Evolutionary conservation across 2,329 filamentous ascomycete species (phyloP).

Genomic region (Microdochium bolleyi): DNA sequence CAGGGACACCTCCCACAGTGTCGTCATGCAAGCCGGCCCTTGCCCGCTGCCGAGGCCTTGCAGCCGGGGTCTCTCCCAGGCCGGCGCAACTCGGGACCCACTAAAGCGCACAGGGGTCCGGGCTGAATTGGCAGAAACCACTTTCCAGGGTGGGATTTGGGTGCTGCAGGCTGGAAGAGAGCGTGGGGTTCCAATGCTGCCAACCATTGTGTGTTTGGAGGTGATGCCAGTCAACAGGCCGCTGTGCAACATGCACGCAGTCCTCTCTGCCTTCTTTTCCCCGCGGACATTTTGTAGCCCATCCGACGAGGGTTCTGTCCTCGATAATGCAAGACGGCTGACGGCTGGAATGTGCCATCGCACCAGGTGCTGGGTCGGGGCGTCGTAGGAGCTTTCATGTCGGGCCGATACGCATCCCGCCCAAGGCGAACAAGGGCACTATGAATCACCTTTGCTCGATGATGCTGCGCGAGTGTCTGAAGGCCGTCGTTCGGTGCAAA

Average conservation of each 20-base stretch:
- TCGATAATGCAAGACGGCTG: no score
- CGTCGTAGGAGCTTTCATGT: no score
- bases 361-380: no score
- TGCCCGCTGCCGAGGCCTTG: not conserved
- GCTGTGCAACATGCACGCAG: no score
- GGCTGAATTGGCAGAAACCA: not conserved
- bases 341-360: no score
- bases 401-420: no score
- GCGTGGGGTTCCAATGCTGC: not conserved
- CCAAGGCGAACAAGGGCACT: no score
- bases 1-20: not conserved
- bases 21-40: not conserved
- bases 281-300: not conserved
- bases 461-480: no score
- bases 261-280: not conserved
- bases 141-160: not conserved
- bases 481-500: no score
- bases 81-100: not conserved
- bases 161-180: not conserved
- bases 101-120: not conserved
- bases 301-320: no score
- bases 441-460: no score
- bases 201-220: not conserved
- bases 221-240: not conserved
- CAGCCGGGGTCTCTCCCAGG: not conserved